These are phyloP conservation scores for Candida coleopterorum DNA, from an alignment of 805 yeast genomes.

Conservation along the genomic window DNA sequence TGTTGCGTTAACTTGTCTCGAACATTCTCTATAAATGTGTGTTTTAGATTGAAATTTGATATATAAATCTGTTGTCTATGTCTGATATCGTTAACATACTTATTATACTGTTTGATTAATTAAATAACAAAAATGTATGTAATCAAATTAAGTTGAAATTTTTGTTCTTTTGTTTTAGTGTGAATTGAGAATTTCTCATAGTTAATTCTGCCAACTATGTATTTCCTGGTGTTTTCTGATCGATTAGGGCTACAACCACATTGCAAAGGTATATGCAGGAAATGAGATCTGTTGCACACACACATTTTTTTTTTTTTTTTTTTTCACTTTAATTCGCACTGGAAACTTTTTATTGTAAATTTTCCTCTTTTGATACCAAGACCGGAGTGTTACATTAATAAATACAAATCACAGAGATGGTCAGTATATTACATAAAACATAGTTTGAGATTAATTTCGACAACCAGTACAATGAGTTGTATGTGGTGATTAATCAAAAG, in stretches of 20 bases:
- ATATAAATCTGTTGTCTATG: background rate
- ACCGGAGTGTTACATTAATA: constrained; percentile 86
- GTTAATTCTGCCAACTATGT: too few species aligned
- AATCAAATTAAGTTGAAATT: background rate
- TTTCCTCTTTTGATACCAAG: constrained; percentile 23
- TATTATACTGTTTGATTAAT: constrained; percentile 3
- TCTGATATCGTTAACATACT: background rate
- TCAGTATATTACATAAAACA: constrained; percentile 49
- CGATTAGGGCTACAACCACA: constrained; percentile 5
- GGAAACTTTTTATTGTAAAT: background rate
- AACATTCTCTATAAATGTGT: too few species aligned
- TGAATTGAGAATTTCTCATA: background rate
- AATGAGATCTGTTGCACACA: too few species aligned
- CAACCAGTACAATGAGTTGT: constrained; percentile 1
- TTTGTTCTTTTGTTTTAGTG: constrained; percentile 1
- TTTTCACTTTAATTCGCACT: background rate
- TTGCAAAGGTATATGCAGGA: background rate
- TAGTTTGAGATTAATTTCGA: constrained; percentile 5
- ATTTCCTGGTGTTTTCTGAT: too few species aligned
- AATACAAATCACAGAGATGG: constrained; percentile 89
- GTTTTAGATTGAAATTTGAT: too few species aligned
- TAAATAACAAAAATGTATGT: constrained; percentile 5
- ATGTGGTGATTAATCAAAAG: constrained; percentile 1
- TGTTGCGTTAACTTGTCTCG: too few species aligned
- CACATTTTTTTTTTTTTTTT: background rate